Base-by-base conservation (phyloP, 1,284 basidiomycete species). In the Binderoboletus segoi region DNA sequence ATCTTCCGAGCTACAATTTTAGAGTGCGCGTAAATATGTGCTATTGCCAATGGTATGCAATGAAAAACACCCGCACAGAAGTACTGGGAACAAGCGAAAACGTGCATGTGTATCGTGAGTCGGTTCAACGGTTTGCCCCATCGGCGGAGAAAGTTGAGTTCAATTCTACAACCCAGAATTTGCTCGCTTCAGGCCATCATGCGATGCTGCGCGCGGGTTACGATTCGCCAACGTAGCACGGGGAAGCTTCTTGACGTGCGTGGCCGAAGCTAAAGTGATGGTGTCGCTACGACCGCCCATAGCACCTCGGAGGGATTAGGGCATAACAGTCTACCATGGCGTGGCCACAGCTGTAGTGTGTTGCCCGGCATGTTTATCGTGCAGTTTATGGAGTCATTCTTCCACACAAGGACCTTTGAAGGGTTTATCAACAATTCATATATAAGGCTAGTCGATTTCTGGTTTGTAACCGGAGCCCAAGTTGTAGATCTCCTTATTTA, bases 61-160 rank as follows among this genome's bases (percentile, higher is more conserved):
- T 48, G 23, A 48, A 24, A 37, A 37, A 35, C 33, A 35, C 33
- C 33, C 33, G 28, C 23, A 33, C 49, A 50, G 47, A 51, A 56
- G 38, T 33, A 13, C 32, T 28, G 30, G 24, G 33, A 23, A 49
- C 30, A 51, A 32, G 46, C 50, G 51, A 56, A 48, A 40, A 38
- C 16, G 26, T 58, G 46, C 33, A 18, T n/a, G 37, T 11, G 30
- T 32, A 18, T 41, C 38, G 35, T 45, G 56, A 54, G 37, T 28
- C 18, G 44, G 12, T 26, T 49, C 7, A 41, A 48, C 38, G 16
- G 38, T 53, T 44, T 13, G n/a, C 45, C 43, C 42, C 28, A 54
- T 61, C 61, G 51, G 63, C 58, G 61, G 66, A 66, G 61, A 58
- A 55, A 42, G 40, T 32, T 37, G 28, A 26, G n/a, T 20, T 40